phyloP scores from a whole-genome alignment of 2,329 filamentous ascomycete species.

The Neofusicoccum cordaticola region DNA sequence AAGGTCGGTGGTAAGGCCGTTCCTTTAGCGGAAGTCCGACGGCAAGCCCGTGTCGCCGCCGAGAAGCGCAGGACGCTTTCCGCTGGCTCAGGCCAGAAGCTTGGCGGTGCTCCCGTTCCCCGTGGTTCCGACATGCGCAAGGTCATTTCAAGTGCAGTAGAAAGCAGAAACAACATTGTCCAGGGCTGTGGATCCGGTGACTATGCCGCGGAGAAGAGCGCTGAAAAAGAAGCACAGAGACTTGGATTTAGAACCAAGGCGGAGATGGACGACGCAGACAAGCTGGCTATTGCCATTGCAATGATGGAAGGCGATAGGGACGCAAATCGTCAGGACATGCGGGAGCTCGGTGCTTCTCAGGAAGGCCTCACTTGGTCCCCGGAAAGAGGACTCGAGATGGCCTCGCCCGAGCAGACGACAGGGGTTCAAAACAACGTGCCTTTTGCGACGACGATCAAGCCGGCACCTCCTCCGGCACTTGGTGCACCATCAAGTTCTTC shows the following conservation, averaged over 20 bases:
- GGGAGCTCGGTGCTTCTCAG: conserved; percentile 44
- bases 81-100: conserved; percentile 64
- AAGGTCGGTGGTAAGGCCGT: conserved; percentile 67
- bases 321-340: conserved; percentile 48
- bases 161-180: conserved; percentile 62
- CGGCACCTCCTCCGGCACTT: neutral
- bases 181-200: conserved; percentile 74
- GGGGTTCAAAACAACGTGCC: conserved; percentile 21
- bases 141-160: conserved; percentile 69
- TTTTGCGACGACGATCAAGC: conserved; percentile 2
- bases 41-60: conserved; percentile 69
- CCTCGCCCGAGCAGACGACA: conserved; percentile 34
- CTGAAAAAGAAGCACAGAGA: conserved; percentile 60
- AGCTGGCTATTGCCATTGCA: conserved; percentile 79
- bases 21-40: conserved; percentile 68
- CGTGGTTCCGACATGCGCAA: conserved; percentile 67
- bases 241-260: conserved; percentile 78
- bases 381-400: conserved; percentile 35
- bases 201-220: conserved; percentile 64
- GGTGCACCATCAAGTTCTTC: neutral
- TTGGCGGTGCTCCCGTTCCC: conserved; percentile 63
- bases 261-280: conserved; percentile 85
- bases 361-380: conserved; percentile 37
- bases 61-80: conserved; percentile 63
- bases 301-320: conserved; percentile 85